These are phyloP conservation scores for Fallopia convolvulus DNA, from an alignment of 148 eudicot species.

Conservation along the genomic window DNA sequence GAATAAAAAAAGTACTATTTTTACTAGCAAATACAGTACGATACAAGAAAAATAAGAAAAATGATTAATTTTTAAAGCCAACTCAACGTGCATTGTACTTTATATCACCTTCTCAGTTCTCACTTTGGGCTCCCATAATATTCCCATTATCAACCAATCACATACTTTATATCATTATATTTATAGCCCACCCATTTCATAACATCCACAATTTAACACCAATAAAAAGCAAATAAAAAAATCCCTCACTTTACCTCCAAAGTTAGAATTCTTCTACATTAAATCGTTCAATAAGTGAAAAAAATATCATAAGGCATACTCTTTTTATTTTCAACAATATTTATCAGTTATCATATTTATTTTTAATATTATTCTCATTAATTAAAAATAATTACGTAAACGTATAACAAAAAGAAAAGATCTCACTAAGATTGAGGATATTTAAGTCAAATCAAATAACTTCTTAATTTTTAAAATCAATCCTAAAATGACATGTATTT, in stretches of 20 bases:
- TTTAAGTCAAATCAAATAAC: too few relatives aligned
- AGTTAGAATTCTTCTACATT: not conserved
- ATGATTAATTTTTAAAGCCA: not conserved
- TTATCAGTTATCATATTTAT: too few relatives aligned
- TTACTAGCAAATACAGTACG: not conserved
- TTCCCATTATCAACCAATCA: constrained; percentile 1
- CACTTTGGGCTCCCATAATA: not conserved
- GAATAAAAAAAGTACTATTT: not conserved
- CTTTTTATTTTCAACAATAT: too few relatives aligned
- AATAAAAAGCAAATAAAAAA: not conserved
- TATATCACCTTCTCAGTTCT: not conserved
- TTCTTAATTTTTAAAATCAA: too few relatives aligned
- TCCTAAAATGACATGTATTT: too few relatives aligned
- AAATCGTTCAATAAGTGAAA: not conserved
- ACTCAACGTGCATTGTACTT: constrained; percentile 1
- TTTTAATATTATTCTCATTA: too few relatives aligned
- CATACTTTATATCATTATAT: not conserved
- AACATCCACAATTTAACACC: not conserved
- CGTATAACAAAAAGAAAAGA: too few relatives aligned
- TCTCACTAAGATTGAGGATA: too few relatives aligned
- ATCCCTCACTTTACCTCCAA: not conserved
- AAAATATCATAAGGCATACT: too few relatives aligned
- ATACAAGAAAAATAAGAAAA: not conserved
- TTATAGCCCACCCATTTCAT: not conserved
- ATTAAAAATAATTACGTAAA: too few relatives aligned